Evolutionary conservation across 2,329 filamentous ascomycete species (phyloP), one percentile per base, ranked within the genome.

Genomic region (Dactylellina drechsleri): DNA sequence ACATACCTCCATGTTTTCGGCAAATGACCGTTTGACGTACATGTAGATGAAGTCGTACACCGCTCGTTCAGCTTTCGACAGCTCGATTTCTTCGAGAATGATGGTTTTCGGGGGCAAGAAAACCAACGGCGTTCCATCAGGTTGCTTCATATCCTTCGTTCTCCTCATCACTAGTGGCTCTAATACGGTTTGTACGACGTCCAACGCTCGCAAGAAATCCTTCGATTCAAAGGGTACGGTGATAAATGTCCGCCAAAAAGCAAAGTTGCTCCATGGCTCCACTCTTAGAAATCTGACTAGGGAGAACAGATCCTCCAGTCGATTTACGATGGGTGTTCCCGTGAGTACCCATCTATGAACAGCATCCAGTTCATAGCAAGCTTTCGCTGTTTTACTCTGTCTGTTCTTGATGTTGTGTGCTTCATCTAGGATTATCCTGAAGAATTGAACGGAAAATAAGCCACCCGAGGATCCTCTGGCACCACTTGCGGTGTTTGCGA

Each of bases 181-280:
- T 4, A 99, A 84, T 0, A 99, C 94, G 0, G 94, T 99, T 81
- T 99, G 95, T 1, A 99, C 95, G 1, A 99, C 95, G 80, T 98
- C 95, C 6, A 99, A 85, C 0, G 95, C 95, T 3, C 93, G 90
- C 78, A 97, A 88, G 80, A 96, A 97, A 77, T 99, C 91, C 78
- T 95, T 95, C 0, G 92, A 94, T 81, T 99, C 95, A 77, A 99
- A 99, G 0, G 95, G 95, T 0, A 96, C 90, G 0, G 95, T 99
- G 80, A 99, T 98, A 81, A 99, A 99, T 0, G 95, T 98, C 81
- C 93, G 93, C 95, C 95, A 99, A 83, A 97, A 99, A 0, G 93
- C 97, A 82, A 99, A 99, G 81, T 98, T 98, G 80, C 91, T 95
- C 95, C 95, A 99, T 0, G 95, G 95, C 81, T 98, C 94, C 2